These are phyloP conservation scores for Paecilomyces fulvus DNA, from an alignment of 2,329 filamentous ascomycete genomes.

Conservation along the genomic window DNA sequence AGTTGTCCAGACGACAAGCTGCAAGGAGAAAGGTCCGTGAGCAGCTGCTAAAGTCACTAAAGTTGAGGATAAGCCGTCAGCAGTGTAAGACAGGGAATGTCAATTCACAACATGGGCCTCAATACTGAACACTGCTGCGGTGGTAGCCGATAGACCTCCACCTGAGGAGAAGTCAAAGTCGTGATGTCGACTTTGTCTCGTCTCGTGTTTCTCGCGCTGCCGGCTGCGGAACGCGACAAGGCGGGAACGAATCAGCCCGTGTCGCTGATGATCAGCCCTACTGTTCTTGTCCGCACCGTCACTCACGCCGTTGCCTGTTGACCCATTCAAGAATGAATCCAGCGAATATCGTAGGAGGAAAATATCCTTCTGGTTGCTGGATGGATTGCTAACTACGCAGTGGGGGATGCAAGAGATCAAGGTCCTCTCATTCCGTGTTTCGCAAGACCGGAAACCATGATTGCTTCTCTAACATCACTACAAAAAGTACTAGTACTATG, in stretches of 20 bases:
- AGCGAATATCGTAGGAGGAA: not conserved
- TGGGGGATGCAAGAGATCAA: not conserved
- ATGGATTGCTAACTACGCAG: not conserved
- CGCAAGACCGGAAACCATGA: not conserved
- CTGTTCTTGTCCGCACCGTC: not conserved
- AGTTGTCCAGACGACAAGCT: not conserved
- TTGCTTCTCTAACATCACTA: not conserved
- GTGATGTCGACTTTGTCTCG: constrained; percentile 15
- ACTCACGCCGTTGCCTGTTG: not conserved
- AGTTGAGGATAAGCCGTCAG: not conserved
- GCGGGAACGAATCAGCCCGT: constrained; percentile 9
- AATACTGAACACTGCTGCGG: not conserved
- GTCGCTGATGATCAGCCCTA: not conserved
- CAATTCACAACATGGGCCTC: not conserved
- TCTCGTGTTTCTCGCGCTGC: constrained; percentile 12
- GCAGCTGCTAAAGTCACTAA: not conserved
- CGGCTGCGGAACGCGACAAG: constrained; percentile 7
- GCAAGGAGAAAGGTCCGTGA: not conserved
- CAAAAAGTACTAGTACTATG: no score
- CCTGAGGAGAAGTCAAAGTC: constrained; percentile 2
- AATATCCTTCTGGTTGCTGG: not conserved
- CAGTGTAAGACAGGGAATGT: not conserved
- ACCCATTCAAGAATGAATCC: not conserved
- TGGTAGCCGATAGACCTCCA: not conserved
- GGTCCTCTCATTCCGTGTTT: not conserved